A percentile compares a stretch with the other conserved stretches of the same genome.
Evolutionary conservation across 805 yeast species (phyloP).

Genomic region (Spathaspora boniae): DNA sequence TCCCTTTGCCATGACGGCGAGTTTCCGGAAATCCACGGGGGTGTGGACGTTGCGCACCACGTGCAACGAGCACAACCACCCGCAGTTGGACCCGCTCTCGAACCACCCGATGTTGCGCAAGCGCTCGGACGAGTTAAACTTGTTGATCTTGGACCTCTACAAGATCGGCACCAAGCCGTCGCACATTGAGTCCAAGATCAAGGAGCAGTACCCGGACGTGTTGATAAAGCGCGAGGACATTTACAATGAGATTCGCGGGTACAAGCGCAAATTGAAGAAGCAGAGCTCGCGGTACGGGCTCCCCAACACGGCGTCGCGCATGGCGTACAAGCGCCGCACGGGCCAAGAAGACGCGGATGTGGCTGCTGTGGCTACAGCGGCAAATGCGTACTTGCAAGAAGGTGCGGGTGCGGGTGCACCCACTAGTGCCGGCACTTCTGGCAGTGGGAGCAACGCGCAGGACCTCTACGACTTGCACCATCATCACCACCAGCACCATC

Average conservation of each 20-base stretch:
- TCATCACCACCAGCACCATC: slow-evolving; percentile 9
- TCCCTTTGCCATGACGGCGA: slow-evolving; percentile 59
- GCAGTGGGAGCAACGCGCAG: too few relatives aligned
- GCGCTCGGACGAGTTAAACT: slow-evolving; percentile 49
- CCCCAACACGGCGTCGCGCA: slow-evolving; percentile 8
- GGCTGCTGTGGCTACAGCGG: slow-evolving; percentile 13
- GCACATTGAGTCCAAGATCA: slow-evolving; percentile 49
- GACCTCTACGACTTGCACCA: slow-evolving; percentile 5
- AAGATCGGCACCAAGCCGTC: slow-evolving; percentile 55
- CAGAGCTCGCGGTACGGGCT: slow-evolving; percentile 23
- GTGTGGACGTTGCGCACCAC: slow-evolving; percentile 53
- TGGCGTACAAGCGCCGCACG: too few relatives aligned
- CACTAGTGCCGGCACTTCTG: slow-evolving; percentile 1
- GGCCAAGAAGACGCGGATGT: too few relatives aligned
- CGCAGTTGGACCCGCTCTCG: slow-evolving; percentile 51
- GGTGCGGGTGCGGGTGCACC: slow-evolving; percentile 16
- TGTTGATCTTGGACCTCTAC: slow-evolving; percentile 49
- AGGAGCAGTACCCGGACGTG: slow-evolving; percentile 50
- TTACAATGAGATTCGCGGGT: slow-evolving; percentile 54
- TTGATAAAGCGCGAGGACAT: slow-evolving; percentile 56
- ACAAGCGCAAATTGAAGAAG: slow-evolving; percentile 48
- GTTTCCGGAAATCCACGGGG: slow-evolving; percentile 45
- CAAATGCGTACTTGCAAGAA: slow-evolving; percentile 20
- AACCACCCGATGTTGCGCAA: slow-evolving; percentile 58
- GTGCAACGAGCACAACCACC: slow-evolving; percentile 57